Conservation (phyloP, 805 yeast genomes). For the Kodamaea leandrae region DNA sequence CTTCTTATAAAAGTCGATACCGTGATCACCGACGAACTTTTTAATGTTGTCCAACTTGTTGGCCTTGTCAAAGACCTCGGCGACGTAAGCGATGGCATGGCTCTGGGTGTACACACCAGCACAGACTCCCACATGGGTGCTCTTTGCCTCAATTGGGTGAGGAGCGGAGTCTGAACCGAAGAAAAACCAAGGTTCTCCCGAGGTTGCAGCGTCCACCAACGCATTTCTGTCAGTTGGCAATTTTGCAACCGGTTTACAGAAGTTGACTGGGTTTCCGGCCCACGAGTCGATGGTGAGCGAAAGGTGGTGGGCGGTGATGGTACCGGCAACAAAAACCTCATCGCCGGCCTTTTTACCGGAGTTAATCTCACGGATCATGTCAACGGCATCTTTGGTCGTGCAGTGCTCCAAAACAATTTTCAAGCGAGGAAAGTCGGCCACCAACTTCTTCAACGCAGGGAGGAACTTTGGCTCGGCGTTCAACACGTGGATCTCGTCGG, state of each 20-base stretch:
- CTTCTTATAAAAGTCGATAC: constrained; percentile 68
- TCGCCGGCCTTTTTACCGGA: constrained; percentile 19
- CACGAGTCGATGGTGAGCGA: constrained; percentile 86
- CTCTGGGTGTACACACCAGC: constrained; percentile 98
- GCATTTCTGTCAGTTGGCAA: constrained; percentile 81
- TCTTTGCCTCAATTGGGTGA: constrained; percentile 79
- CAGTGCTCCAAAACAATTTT: constrained; percentile 92
- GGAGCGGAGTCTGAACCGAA: constrained; percentile 99
- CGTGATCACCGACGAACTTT: constrained; percentile 73
- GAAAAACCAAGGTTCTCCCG: constrained; percentile 89
- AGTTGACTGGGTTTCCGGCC: constrained; percentile 95
- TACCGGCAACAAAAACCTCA: constrained; percentile 71
- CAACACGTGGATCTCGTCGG: constrained; percentile 75
- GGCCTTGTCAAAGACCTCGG: constrained; percentile 73
- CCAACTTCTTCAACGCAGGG: constrained; percentile 82
- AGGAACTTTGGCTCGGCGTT: constrained; percentile 92
- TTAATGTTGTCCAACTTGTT: constrained; percentile 64
- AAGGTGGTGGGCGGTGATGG: constrained; percentile 95
- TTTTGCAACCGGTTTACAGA: constrained; percentile 97
- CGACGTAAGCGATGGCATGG: constrained; percentile 76
- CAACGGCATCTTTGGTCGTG: constrained; percentile 86
- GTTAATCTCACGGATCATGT: constrained; percentile 69
- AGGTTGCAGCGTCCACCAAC: constrained; percentile 79
- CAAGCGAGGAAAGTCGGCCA: constrained; percentile 77
- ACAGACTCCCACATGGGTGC: constrained; percentile 78